Conservation (phyloP, 352 stramenopile species). For the Pilasporangium apinafurcum region DNA sequence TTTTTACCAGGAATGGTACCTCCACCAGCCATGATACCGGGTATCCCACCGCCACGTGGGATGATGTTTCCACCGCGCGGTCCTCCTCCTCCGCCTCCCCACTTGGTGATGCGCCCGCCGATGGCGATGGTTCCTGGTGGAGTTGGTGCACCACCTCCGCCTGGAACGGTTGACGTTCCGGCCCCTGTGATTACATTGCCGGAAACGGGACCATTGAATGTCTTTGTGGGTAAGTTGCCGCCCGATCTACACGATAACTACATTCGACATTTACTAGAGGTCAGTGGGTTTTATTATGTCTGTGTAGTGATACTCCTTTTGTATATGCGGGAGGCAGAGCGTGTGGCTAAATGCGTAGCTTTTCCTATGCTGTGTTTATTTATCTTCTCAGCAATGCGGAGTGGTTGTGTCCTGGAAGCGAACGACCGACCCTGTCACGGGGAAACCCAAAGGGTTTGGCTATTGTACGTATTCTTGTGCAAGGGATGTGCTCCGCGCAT, state of each 20-base stretch:
- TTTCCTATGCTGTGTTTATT: neutral
- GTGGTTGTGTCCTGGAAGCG: constrained; percentile 38
- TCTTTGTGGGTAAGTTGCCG: constrained; percentile 53
- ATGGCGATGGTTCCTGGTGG: neutral
- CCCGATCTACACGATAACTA: constrained; percentile 43
- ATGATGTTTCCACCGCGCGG: too few relatives aligned
- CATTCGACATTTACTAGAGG: constrained; percentile 48
- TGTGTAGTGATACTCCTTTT: neutral
- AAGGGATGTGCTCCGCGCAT: constrained; percentile 30
- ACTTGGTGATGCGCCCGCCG: neutral
- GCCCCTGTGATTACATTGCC: constrained; percentile 4
- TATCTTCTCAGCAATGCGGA: constrained; percentile 19
- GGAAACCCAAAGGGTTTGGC: constrained; percentile 37
- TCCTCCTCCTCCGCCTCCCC: neutral
- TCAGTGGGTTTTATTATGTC: constrained; percentile 3
- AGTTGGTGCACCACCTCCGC: neutral
- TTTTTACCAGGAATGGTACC: neutral
- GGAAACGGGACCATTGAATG: constrained; percentile 23
- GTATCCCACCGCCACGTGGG: neutral
- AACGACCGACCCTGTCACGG: constrained; percentile 29
- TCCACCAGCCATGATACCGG: constrained; percentile 1
- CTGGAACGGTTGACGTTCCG: constrained; percentile 5
- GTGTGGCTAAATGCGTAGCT: constrained; percentile 1
- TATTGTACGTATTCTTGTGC: constrained; percentile 30
- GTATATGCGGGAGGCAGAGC: neutral